Percentiles rank a stretch among this genome's conserved stretches.
phyloP scores from a whole-genome alignment of 1,284 basidiomycete species.

The Caloboletus firmus region DNA sequence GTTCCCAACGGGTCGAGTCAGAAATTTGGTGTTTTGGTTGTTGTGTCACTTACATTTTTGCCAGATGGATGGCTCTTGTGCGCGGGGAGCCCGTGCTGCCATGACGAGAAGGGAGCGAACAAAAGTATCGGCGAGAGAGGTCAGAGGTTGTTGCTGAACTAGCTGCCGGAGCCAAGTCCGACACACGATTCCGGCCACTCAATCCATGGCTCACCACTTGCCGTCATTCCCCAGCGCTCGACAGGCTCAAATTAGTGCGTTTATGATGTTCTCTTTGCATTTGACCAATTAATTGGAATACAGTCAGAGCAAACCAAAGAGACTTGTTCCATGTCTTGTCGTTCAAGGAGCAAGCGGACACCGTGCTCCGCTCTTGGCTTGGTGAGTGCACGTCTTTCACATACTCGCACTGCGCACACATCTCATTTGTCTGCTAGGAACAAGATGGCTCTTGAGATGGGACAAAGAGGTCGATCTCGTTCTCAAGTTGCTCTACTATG shows the following conservation, averaged over 20 bases:
- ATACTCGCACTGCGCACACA: not conserved
- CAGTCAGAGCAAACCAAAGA: constrained; percentile 85
- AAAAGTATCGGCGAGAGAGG: not conserved
- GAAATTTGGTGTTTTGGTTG: constrained; percentile 5
- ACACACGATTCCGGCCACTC: not conserved
- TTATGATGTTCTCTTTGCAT: not conserved
- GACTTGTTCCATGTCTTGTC: constrained; percentile 78
- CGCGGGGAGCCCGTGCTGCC: constrained; percentile 37
- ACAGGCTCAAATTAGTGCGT: constrained; percentile 84
- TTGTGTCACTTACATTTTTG: constrained; percentile 61
- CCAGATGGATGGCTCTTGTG: constrained; percentile 64
- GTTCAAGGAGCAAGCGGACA: constrained; percentile 75
- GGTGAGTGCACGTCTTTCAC: constrained; percentile 48
- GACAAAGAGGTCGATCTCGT: constrained; percentile 77
- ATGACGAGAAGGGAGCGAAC: constrained; percentile 14
- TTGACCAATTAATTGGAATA: constrained; percentile 6
- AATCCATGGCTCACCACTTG: constrained; percentile 28
- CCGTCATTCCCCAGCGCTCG: constrained; percentile 68
- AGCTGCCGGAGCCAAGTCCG: constrained; percentile 2
- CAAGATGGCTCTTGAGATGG: constrained; percentile 79
- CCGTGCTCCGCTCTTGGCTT: constrained; percentile 72
- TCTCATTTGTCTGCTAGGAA: constrained; percentile 53
- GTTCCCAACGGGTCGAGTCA: constrained; percentile 14
- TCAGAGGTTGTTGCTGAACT: not conserved
- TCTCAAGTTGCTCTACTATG: constrained; percentile 73